Conservation (phyloP, 805 yeast species). For the Candida cerambycidarum region DNA sequence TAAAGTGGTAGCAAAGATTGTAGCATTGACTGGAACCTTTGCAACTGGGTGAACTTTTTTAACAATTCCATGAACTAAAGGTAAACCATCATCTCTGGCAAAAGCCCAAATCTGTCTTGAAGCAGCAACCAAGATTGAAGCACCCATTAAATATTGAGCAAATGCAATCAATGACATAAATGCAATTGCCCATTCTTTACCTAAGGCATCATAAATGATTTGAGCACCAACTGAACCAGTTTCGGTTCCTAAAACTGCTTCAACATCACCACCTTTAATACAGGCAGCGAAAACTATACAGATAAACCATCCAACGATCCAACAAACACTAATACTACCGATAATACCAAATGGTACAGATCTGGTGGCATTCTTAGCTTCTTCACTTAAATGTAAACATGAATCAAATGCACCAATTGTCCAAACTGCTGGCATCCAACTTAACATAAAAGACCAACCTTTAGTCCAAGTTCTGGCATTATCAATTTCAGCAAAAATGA, state of each 20-base stretch:
- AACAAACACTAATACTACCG: slow-evolving; percentile 57
- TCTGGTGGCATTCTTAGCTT: slow-evolving; percentile 59
- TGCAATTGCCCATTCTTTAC: slow-evolving; percentile 64
- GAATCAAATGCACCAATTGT: slow-evolving; percentile 74
- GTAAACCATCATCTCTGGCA: slow-evolving; percentile 75
- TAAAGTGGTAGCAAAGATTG: slow-evolving; percentile 51
- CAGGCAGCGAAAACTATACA: slow-evolving; percentile 55
- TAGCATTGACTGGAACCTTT: slow-evolving; percentile 67
- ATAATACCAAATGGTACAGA: slow-evolving; percentile 68
- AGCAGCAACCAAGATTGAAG: slow-evolving; percentile 59
- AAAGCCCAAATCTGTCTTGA: slow-evolving; percentile 76
- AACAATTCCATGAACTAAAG: slow-evolving; percentile 51
- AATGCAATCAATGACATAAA: slow-evolving; percentile 57
- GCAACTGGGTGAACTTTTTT: slow-evolving; percentile 55
- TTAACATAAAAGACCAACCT: slow-evolving; percentile 47
- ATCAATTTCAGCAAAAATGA: slow-evolving; percentile 54
- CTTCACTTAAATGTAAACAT: slow-evolving; percentile 72
- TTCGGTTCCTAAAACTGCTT: slow-evolving; percentile 39
- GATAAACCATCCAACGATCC: slow-evolving; percentile 57
- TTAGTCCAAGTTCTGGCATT: slow-evolving; percentile 51
- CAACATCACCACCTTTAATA: slow-evolving; percentile 47
- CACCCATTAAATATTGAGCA: slow-evolving; percentile 68
- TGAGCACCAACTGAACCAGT: slow-evolving; percentile 69
- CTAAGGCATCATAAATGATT: slow-evolving; percentile 60
- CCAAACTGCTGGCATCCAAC: slow-evolving; percentile 72